Evolutionary conservation across 306 rosid genomes (phyloP).

Genomic region (Acacia confusa): DNA sequence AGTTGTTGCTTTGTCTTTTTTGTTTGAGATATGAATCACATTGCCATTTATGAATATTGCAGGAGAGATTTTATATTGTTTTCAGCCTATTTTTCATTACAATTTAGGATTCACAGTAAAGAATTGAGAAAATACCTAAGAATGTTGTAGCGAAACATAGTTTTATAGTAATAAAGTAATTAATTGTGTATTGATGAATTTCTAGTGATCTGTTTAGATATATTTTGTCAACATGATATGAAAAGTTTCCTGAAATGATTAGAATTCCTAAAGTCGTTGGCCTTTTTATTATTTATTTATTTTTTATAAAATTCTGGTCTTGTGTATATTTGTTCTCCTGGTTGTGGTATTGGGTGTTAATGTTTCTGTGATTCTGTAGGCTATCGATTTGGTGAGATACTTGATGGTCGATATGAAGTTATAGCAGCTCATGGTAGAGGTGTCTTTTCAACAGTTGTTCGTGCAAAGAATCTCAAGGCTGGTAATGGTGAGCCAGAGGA

Average conservation of each 20-base stretch:
- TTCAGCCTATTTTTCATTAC: not conserved
- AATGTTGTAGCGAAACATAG: not conserved
- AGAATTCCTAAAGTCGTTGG: constrained; percentile 18
- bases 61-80: not conserved
- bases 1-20: not conserved
- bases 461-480: constrained; percentile 77
- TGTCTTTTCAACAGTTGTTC: constrained; percentile 95
- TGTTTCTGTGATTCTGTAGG: constrained; percentile 44
- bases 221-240: not conserved
- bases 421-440: constrained; percentile 96
- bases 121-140: too few species aligned
- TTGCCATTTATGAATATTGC: not conserved
- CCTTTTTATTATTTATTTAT: not conserved
- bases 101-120: not conserved
- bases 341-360: constrained; percentile 8
- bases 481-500: constrained; percentile 89
- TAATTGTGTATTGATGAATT: not conserved
- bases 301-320: not conserved
- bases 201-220: not conserved
- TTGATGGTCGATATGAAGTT: constrained; percentile 94
- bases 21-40: not conserved
- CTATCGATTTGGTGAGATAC: constrained; percentile 88
- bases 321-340: not conserved
- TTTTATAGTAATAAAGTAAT: not conserved
- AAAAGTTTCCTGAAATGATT: constrained; percentile 15